phyloP scores from a whole-genome alignment of 768 basidiomycete species.

The Postia placenta region DNA sequence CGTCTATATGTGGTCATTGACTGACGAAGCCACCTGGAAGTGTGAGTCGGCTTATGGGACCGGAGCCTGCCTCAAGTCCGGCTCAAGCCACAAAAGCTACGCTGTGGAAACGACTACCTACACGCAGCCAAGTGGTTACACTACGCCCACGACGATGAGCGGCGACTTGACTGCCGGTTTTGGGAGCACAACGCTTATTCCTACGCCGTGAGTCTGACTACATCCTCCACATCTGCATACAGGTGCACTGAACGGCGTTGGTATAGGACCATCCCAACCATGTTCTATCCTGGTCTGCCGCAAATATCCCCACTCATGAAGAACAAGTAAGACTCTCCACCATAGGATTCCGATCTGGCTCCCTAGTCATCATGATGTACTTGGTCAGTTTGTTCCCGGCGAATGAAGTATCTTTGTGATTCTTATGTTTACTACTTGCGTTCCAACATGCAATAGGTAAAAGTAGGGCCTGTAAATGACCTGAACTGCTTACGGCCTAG shows the following conservation, averaged over 20 bases:
- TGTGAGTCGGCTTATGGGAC: conserved; percentile 26
- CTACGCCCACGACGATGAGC: conserved; percentile 21
- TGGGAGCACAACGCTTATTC: conserved; percentile 18
- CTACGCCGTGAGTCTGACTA: conserved; percentile 18
- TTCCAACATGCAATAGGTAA: too few relatives aligned
- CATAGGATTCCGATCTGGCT: too few relatives aligned
- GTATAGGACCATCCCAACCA: conserved; percentile 20
- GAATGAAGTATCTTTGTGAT: too few relatives aligned
- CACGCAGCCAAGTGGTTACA: conserved; percentile 21
- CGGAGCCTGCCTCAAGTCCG: conserved; percentile 20
- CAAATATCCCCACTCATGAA: conserved; percentile 21
- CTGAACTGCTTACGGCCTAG: too few relatives aligned
- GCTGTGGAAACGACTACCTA: conserved; percentile 16
- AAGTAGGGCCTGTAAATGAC: too few relatives aligned
- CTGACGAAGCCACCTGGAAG: conserved; percentile 19
- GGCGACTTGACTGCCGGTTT: conserved; percentile 20
- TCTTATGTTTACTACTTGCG: too few relatives aligned
- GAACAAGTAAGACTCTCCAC: conserved; percentile 13
- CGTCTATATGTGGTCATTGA: conserved; percentile 25
- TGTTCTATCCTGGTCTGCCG: conserved; percentile 20
- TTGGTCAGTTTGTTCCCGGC: too few relatives aligned
- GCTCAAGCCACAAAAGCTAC: conserved; percentile 18
- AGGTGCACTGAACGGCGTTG: background rate
- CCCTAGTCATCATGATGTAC: too few relatives aligned
- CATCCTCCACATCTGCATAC: too few relatives aligned